A percentile compares a stretch with the other conserved stretches of the same genome.
Evolutionary conservation across 768 basidiomycete species (phyloP).

Genomic region (Mycena chlorophos): DNA sequence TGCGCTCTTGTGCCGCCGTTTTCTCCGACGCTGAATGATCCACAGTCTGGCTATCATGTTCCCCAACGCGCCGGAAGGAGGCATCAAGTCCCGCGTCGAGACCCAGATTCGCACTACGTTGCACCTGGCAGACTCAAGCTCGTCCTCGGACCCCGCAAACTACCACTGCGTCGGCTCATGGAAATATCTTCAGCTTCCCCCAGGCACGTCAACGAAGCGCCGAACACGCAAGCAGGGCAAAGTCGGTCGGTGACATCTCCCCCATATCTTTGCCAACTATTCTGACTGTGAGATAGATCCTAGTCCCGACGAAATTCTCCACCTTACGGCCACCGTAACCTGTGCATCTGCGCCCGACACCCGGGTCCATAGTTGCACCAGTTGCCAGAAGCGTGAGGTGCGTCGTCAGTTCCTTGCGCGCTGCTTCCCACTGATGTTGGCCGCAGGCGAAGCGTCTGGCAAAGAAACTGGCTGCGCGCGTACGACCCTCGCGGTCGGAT

Average conservation of each 20-base stretch:
- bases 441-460: conserved; percentile 82
- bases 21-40: conserved; percentile 6
- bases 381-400: conserved; percentile 86
- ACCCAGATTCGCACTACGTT: conserved; percentile 88
- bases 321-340: conserved; percentile 71
- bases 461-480: conserved; percentile 82
- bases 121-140: conserved; percentile 71
- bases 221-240: conserved; percentile 82
- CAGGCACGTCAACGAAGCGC: conserved; percentile 80
- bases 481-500: conserved; percentile 75
- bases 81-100: conserved; percentile 92
- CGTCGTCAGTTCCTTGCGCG: conserved; percentile 20
- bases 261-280: conserved; percentile 1
- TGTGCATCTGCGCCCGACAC: conserved; percentile 80
- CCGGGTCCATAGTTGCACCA: conserved; percentile 79
- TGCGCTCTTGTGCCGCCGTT: conserved; percentile 36
- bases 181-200: conserved; percentile 83
- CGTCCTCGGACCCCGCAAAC: conserved; percentile 57
- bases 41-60: conserved; percentile 77
- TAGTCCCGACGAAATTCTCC: conserved; percentile 64
- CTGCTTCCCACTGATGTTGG: conserved; percentile 2
- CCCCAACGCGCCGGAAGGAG: conserved; percentile 77
- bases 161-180: conserved; percentile 87
- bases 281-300: conserved; percentile 51
- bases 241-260: conserved; percentile 54